Evolutionary conservation across 2,329 filamentous ascomycete genomes (phyloP).

Genomic region (Neodidymelliopsis sp.): DNA sequence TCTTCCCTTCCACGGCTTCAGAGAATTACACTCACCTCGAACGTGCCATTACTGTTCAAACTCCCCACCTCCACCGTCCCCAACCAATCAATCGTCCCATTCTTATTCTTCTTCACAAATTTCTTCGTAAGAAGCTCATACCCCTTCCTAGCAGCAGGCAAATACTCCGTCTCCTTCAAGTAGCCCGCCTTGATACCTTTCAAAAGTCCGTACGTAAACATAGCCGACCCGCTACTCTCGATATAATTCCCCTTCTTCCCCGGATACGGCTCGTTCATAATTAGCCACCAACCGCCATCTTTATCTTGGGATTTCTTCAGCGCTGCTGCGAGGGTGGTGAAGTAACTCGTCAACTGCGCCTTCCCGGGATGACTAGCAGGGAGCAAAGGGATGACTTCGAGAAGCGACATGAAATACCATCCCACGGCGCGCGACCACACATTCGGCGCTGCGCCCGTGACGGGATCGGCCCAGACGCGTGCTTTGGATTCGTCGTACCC

Average conservation of each 20-base stretch:
- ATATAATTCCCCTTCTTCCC: conserved; percentile 61
- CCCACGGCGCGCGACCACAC: conserved; percentile 36
- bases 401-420: conserved; percentile 37
- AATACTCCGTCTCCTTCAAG: conserved; percentile 35
- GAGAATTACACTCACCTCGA: conserved; percentile 50
- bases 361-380: conserved; percentile 43
- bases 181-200: conserved; percentile 28
- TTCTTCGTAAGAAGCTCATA: conserved; percentile 51
- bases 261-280: conserved; percentile 58
- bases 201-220: conserved; percentile 44
- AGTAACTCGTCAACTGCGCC: conserved; percentile 45
- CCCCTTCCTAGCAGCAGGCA: conserved; percentile 47
- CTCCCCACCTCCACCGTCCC: conserved; percentile 60
- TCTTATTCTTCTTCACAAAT: conserved; percentile 51
- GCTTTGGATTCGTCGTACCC: conserved; percentile 35
- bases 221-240: conserved; percentile 63
- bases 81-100: conserved; percentile 57
- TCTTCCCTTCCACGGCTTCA: not conserved
- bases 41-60: conserved; percentile 56
- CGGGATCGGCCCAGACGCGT: conserved; percentile 32
- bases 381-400: conserved; percentile 57
- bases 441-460: conserved; percentile 32
- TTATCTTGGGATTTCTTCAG: conserved; percentile 50
- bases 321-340: conserved; percentile 48
- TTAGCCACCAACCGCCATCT: conserved; percentile 62